Conservation (phyloP, 345 rosid species). For the Eutrema yunnanense region DNA sequence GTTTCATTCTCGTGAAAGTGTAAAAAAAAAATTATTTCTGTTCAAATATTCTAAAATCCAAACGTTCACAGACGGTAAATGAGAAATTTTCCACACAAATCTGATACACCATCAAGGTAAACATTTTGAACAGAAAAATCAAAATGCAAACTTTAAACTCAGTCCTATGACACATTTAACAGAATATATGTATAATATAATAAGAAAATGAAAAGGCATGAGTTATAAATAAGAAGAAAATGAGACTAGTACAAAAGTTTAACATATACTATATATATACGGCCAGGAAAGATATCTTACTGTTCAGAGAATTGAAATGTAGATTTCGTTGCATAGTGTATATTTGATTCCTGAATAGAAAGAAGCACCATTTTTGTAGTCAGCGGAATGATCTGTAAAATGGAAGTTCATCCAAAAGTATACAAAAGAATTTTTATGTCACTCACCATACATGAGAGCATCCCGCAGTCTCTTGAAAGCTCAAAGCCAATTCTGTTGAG, state of each 20-base stretch:
- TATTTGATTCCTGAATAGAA: constrained; percentile 49
- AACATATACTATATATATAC: not conserved
- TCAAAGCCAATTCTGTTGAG: constrained; percentile 71
- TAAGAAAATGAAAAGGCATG: not conserved
- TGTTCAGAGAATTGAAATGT: constrained; percentile 58
- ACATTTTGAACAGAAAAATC: not conserved
- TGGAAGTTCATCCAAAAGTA: not conserved
- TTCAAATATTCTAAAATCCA: not conserved
- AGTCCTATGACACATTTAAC: not conserved
- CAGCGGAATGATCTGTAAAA: constrained; percentile 1
- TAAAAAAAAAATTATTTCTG: not conserved
- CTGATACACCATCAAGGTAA: not conserved
- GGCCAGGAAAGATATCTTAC: constrained; percentile 44
- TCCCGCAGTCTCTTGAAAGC: constrained; percentile 83
- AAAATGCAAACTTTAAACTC: constrained; percentile 7
- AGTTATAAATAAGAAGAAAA: not conserved
- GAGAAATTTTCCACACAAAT: constrained; percentile 5
- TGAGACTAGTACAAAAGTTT: not conserved
- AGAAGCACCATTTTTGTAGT: constrained; percentile 9
- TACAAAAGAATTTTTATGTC: not conserved
- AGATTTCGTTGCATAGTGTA: constrained; percentile 62
- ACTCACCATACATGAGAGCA: constrained; percentile 66
- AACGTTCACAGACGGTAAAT: not conserved
- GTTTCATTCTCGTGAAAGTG: not conserved
- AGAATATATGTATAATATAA: not conserved